Evolutionary conservation across 2,329 filamentous ascomycete genomes (phyloP).

Genomic region (Apiospora marii): DNA sequence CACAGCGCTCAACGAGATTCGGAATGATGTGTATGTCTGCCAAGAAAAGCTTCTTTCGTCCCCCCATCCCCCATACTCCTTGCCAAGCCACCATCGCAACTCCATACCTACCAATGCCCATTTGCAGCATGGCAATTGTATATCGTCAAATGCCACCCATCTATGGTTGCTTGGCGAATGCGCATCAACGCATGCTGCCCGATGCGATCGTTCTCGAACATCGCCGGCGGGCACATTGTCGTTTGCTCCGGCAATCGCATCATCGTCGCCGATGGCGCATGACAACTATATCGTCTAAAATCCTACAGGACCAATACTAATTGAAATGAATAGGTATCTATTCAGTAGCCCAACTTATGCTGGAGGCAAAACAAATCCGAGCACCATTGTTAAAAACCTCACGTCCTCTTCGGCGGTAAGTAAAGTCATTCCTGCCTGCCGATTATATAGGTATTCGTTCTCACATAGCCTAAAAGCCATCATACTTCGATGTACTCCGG

Average conservation of each 20-base stretch:
- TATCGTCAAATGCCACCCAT: constrained; percentile 22
- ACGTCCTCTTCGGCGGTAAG: constrained; percentile 64
- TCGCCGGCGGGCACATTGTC: neutral
- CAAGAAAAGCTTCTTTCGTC: constrained; percentile 31
- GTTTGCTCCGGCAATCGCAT: neutral
- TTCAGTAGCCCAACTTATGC: constrained; percentile 67
- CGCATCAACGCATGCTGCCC: neutral
- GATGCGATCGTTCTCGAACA: neutral
- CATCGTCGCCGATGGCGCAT: neutral
- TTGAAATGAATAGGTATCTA: constrained; percentile 54
- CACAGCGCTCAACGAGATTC: constrained; percentile 45
- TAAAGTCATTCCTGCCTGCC: constrained; percentile 35
- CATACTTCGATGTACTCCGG: constrained; percentile 59
- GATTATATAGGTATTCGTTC: constrained; percentile 19
- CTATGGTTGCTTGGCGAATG: neutral
- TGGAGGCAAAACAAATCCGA: constrained; percentile 57
- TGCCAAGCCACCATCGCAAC: constrained; percentile 17
- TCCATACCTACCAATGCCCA: constrained; percentile 13
- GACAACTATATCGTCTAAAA: neutral
- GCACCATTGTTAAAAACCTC: constrained; percentile 64
- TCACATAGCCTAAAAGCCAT: constrained; percentile 46
- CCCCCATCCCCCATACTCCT: neutral
- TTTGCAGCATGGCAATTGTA: constrained; percentile 4
- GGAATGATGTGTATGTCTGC: constrained; percentile 44
- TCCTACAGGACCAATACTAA: neutral